Base-by-base conservation (phyloP, 1,284 basidiomycete genomes). In the Austropuccinia psidii region DNA sequence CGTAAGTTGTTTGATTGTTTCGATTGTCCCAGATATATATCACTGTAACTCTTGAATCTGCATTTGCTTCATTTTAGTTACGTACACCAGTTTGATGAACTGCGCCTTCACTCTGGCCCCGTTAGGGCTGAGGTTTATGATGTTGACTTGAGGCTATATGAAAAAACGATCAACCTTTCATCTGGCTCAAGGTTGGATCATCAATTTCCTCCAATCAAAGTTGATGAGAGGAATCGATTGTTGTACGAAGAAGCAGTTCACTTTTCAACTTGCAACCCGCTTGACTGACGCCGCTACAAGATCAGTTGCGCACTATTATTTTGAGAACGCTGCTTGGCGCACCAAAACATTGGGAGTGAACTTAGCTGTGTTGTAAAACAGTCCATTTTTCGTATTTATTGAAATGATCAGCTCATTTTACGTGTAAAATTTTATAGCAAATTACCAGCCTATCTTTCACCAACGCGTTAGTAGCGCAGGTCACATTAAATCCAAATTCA, bases 41-140 rank as follows among this genome's bases (percentile, higher is more conserved):
- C 15, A 17, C 15, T 15, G 19, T 49, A 5, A 19, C 4, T 49
- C 24, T 5, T 4, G 5, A 24, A 3, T 4, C 4, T 19, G 19
- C 45, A 49, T 49, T 27, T 43, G 11, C n/a, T 62, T 24, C 43
- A 35, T 13, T 47, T 19, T 58, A 73, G 70, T 17, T 73, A 73
- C 50, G 24, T 73, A 35, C 70, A 73, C 33, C 70, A 73, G 57
- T 73, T 73, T n/a, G 70, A 73, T 45, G 50, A 73, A 49, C 41
- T 65, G 17, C 43, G 58, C 21, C 41, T 73, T 17, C 43, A 57
- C 21, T 73, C 70, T 9, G 62, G 27, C 19, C 62, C 58, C 27
- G 58, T 33, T 11, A 41, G 37, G 39, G 60, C 52, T 43, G 66
- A 69, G 7, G 62, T 72, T 9, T 72, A 72, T 43, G 58, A 62